Conservation (phyloP, 176 grass and related monocot genomes). For the Bonia amplexicaulis region DNA sequence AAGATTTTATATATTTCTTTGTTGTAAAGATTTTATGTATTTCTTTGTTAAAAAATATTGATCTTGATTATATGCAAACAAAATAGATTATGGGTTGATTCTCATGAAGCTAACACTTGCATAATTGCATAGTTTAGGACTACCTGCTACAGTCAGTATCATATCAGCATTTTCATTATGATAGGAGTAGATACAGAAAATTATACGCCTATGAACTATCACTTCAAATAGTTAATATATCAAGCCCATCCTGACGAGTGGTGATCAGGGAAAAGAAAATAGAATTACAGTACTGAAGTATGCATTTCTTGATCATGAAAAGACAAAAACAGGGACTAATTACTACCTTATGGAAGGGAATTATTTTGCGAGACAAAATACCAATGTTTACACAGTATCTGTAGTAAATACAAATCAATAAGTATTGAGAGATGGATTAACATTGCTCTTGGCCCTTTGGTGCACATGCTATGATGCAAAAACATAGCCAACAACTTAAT, state of each 20-base stretch:
- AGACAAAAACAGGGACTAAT: not conserved
- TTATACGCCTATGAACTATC: not conserved
- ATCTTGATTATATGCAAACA: not conserved
- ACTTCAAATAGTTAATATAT: not conserved
- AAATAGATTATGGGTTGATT: conserved; percentile 8
- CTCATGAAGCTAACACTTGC: not conserved
- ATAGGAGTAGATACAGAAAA: not conserved
- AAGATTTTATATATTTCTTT: not conserved
- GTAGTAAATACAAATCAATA: not conserved
- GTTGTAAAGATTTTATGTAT: not conserved
- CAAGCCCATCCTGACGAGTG: not conserved
- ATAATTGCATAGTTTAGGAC: not conserved
- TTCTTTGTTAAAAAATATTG: not conserved
- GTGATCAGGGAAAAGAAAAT: not conserved
- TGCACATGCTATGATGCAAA: not conserved
- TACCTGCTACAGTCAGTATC: not conserved
- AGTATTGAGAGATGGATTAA: not conserved
- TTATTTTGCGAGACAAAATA: not conserved
- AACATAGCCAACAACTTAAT: not conserved
- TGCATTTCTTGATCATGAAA: not conserved
- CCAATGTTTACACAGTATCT: not conserved
- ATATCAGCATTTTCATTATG: not conserved
- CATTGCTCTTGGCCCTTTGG: not conserved
- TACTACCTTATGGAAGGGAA: not conserved
- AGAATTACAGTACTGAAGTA: conserved; percentile 5